phyloP scores from a whole-genome alignment of 495 filamentous ascomycete species.

The Xylaria acuta region DNA sequence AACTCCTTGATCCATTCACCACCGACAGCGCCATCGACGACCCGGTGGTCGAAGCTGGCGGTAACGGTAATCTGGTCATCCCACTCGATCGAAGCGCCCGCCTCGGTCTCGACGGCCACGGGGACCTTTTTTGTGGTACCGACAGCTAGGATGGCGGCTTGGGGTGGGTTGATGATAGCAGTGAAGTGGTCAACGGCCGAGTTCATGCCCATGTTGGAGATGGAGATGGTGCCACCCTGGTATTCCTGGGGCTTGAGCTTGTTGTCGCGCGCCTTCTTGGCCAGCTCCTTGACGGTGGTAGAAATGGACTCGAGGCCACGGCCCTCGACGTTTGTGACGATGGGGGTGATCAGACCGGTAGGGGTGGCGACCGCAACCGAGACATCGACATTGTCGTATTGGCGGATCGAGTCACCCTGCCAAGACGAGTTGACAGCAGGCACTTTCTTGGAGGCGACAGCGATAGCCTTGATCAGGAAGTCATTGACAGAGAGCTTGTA shows the following conservation, averaged over 20 bases:
- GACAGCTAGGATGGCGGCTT: conserved; percentile 94
- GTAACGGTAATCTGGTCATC: conserved; percentile 96
- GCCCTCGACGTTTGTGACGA: conserved; percentile 84
- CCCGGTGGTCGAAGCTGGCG: conserved; percentile 97
- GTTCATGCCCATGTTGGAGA: conserved; percentile 99
- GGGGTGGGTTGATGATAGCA: conserved; percentile 99
- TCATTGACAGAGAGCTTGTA: conserved; percentile 99
- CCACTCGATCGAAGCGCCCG: conserved; percentile 84
- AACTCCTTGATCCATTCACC: conserved; percentile 97
- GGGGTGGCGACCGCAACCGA: conserved; percentile 94
- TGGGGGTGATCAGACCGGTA: conserved; percentile 93
- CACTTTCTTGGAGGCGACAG: conserved; percentile 86
- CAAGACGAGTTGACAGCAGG: conserved; percentile 95
- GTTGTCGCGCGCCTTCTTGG: conserved; percentile 92
- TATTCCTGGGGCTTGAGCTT: conserved; percentile 99
- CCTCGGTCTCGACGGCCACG: conserved; percentile 80
- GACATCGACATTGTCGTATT: conserved; percentile 91
- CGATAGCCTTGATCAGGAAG: conserved; percentile 97
- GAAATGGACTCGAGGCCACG: conserved; percentile 89
- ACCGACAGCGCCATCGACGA: conserved; percentile 86
- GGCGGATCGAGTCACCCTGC: conserved; percentile 87
- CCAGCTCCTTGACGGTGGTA: conserved; percentile 87
- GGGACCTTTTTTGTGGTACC: conserved; percentile 95
- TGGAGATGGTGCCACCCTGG: conserved; percentile 98
- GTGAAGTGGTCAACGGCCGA: conserved; percentile 94